These are phyloP conservation scores for Leucoagaricus sp. DNA, from an alignment of 1,284 basidiomycete species.

Conservation along the genomic window DNA sequence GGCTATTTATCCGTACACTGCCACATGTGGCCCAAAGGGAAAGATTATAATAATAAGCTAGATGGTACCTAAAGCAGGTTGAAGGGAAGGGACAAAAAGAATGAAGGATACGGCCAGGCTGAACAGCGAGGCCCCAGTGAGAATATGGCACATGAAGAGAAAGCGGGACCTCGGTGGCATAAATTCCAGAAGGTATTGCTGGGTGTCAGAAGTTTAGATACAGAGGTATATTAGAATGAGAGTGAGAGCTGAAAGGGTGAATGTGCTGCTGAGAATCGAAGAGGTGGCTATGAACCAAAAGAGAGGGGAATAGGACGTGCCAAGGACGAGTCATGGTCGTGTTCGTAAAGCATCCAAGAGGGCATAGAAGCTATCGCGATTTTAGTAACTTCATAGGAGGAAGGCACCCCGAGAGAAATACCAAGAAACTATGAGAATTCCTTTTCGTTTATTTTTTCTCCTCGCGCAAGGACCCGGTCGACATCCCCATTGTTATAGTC, in stretches of 20 bases:
- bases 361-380: neutral
- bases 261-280: slow-evolving; percentile 1
- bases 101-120: neutral
- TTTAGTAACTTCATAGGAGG: neutral
- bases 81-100: neutral
- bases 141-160: neutral
- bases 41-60: slow-evolving; percentile 13
- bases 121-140: neutral
- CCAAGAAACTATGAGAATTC: slow-evolving; percentile 12
- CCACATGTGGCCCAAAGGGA: neutral
- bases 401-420: neutral
- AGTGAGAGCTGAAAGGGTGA: neutral
- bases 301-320: slow-evolving; percentile 4
- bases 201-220: slow-evolving; percentile 3
- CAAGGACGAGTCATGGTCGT: slow-evolving; percentile 3
- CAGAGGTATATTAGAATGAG: slow-evolving; percentile 13
- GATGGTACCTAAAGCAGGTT: slow-evolving; percentile 14
- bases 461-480: neutral
- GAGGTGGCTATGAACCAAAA: neutral
- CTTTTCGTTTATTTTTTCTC: slow-evolving; percentile 14
- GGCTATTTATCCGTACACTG: slow-evolving; percentile 12
- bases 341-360: slow-evolving; percentile 10
- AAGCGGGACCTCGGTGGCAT: neutral
- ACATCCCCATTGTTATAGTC: slow-evolving; percentile 11
- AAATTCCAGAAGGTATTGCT: slow-evolving; percentile 6